These are phyloP conservation scores for Apiospora aurea DNA, from an alignment of 2,329 filamentous ascomycete genomes.

Conservation along the genomic window DNA sequence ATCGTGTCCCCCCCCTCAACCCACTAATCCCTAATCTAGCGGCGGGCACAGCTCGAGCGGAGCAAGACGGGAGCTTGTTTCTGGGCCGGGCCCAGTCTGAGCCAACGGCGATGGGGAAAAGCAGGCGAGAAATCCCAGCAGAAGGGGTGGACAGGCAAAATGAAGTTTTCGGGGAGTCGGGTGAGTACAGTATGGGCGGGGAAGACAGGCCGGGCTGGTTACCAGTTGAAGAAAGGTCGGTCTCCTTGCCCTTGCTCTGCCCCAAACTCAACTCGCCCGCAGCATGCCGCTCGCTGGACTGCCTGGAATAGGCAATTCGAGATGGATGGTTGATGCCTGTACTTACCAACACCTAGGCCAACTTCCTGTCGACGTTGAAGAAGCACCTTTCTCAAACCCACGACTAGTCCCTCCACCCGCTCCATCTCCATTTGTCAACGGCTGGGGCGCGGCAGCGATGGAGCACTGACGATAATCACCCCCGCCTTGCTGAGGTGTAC, in stretches of 20 bases:
- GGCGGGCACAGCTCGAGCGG: not conserved
- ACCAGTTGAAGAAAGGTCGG: not conserved
- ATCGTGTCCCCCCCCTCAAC: not conserved
- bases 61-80: conserved; percentile 14
- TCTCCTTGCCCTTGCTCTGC: not conserved
- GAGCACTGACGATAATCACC: not conserved
- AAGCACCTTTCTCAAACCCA: not conserved
- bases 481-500: not conserved
- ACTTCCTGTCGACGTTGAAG: not conserved
- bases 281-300: not conserved
- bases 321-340: no score
- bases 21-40: not conserved
- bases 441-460: conserved; percentile 15
- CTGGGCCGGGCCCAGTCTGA: conserved; percentile 1
- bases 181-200: not conserved
- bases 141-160: not conserved
- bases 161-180: not conserved
- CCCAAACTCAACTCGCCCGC: not conserved
- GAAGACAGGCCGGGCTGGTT: not conserved
- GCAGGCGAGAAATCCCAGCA: not conserved
- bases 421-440: conserved; percentile 13
- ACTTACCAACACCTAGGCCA: not conserved
- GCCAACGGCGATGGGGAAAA: not conserved
- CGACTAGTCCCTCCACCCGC: conserved; percentile 9
- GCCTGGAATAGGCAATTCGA: not conserved